phyloP scores from a whole-genome alignment of 768 basidiomycete genomes.

The Lactarius indigo region DNA sequence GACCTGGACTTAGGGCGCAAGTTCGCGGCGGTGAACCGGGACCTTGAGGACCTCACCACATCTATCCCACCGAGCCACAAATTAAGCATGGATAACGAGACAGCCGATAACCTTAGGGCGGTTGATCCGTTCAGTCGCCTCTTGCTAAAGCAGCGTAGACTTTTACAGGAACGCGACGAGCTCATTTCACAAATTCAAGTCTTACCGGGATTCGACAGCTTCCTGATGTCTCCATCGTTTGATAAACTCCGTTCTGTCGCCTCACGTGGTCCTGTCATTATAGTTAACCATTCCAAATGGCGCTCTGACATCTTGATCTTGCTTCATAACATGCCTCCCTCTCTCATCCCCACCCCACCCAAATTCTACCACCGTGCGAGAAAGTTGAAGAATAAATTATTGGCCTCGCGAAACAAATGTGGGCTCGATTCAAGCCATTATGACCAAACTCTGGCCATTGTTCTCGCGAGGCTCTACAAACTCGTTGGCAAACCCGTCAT shows the following conservation, averaged over 20 bases:
- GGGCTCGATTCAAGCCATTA: background rate
- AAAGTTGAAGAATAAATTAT: background rate
- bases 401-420: background rate
- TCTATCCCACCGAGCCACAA: background rate
- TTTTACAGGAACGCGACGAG: background rate
- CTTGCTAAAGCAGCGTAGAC: background rate
- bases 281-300: conserved; percentile 1
- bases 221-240: background rate
- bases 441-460: background rate
- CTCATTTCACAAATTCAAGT: conserved; percentile 1
- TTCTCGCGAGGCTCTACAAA: conserved; percentile 7
- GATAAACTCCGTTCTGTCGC: background rate
- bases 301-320: conserved; percentile 16
- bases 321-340: background rate
- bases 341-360: background rate
- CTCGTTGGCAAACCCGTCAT: conserved; percentile 6
- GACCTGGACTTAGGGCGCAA: background rate
- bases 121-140: background rate
- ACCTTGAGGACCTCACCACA: background rate
- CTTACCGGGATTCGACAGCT: conserved; percentile 1
- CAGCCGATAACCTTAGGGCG: background rate
- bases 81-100: background rate
- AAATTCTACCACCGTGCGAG: background rate
- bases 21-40: background rate
- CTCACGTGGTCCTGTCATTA: conserved; percentile 5